These are phyloP conservation scores for Cercospora citrullina DNA, from an alignment of 2,329 filamentous ascomycete genomes.

Conservation along the genomic window DNA sequence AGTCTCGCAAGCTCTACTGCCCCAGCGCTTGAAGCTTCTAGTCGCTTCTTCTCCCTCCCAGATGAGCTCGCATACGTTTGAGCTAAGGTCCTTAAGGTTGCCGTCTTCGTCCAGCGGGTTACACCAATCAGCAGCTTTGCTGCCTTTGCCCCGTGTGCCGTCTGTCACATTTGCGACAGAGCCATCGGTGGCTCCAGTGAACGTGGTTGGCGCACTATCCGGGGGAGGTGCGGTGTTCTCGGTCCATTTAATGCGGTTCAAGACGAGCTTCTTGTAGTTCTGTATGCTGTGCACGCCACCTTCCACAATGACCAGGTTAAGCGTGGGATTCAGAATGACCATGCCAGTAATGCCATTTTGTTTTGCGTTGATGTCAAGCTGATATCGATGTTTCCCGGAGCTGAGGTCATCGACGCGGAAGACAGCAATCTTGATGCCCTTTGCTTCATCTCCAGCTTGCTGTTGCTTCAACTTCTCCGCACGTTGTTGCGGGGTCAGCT, in stretches of 20 bases:
- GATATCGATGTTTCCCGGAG: conserved; percentile 88
- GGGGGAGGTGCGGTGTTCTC: conserved; percentile 73
- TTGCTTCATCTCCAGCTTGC: conserved; percentile 83
- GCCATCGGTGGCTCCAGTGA: conserved; percentile 32
- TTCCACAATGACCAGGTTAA: conserved; percentile 88
- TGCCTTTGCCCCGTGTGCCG: conserved; percentile 46
- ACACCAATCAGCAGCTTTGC: conserved; percentile 69
- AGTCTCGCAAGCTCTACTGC: conserved; percentile 86
- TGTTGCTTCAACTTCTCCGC: conserved; percentile 80
- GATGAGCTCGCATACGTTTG: conserved; percentile 78
- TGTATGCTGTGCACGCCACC: conserved; percentile 81
- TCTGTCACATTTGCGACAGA: conserved; percentile 23
- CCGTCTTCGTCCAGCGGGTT: conserved; percentile 76
- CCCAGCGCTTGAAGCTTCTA: conserved; percentile 82
- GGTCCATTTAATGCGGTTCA: conserved; percentile 91
- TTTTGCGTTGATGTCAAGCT: conserved; percentile 88
- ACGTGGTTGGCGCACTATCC: conserved; percentile 33
- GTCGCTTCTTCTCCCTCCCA: conserved; percentile 89
- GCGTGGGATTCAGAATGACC: conserved; percentile 86
- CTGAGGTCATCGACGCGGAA: conserved; percentile 88
- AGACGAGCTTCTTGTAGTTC: conserved; percentile 88
- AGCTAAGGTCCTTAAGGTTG: conserved; percentile 74
- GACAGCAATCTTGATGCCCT: conserved; percentile 81
- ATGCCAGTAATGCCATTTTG: conserved; percentile 83
- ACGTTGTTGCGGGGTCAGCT: conserved; percentile 82